phyloP scores from a whole-genome alignment of 208 protist genomes.

The Acanthamoeba lugdunensis region DNA sequence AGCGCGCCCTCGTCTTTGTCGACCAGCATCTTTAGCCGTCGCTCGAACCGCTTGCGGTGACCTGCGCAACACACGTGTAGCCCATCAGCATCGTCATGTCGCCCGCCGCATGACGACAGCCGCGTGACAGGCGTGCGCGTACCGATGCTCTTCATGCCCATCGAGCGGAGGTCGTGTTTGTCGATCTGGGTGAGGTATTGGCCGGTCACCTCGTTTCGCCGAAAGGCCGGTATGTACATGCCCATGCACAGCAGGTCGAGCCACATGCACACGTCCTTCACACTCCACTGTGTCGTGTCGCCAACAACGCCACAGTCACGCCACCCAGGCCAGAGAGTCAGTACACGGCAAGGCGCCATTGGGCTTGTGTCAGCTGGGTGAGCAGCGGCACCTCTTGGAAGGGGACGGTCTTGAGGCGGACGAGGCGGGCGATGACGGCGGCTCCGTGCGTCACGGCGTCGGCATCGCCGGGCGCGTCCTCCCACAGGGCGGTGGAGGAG shows the following conservation, averaged over 20 bases:
- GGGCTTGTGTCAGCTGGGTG: not conserved
- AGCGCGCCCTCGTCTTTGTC: constrained; percentile 19
- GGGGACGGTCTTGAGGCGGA: constrained; percentile 35
- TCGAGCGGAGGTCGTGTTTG: constrained; percentile 37
- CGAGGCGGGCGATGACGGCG: constrained; percentile 8
- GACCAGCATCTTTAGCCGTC: constrained; percentile 35
- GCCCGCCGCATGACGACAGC: not conserved
- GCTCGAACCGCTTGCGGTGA: constrained; percentile 34
- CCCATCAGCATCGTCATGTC: too few species aligned
- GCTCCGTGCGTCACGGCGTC: constrained; percentile 10
- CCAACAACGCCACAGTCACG: too few species aligned
- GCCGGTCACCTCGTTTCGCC: constrained; percentile 5
- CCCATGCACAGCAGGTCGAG: constrained; percentile 50
- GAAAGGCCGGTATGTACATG: constrained; percentile 26
- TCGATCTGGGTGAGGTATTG: constrained; percentile 53
- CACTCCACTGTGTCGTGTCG: not conserved
- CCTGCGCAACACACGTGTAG: not conserved
- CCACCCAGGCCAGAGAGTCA: not conserved
- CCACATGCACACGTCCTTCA: constrained; percentile 43
- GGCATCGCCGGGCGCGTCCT: not conserved
- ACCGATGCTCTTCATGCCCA: constrained; percentile 58
- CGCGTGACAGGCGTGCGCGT: not conserved
- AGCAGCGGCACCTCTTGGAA: constrained; percentile 18
- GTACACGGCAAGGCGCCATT: not conserved
- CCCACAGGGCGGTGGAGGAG: constrained; percentile 3